Evolutionary conservation across 73 alveolate species (phyloP).

Genomic region (Tetrahymena malaccensis): DNA sequence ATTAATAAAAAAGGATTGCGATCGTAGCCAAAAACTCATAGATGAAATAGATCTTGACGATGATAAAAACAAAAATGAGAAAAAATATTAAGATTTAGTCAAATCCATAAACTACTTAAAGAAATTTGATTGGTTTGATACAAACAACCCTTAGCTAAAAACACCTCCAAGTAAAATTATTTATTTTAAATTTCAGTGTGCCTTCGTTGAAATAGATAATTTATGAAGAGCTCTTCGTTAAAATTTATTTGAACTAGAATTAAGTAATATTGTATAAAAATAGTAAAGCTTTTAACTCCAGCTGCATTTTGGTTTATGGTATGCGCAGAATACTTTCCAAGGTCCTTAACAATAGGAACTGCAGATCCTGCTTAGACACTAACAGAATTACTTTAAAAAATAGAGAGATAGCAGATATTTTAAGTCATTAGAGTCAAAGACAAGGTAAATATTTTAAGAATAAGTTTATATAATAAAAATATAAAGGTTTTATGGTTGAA

Average conservation of each 20-base stretch:
- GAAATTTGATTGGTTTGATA: not conserved
- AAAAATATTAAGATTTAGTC: not conserved
- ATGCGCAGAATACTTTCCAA: not conserved
- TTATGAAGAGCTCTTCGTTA: not conserved
- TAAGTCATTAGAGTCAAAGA: not conserved
- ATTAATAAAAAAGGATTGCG: not conserved
- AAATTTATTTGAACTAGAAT: not conserved
- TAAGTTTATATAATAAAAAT: not conserved
- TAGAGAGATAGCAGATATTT: not conserved
- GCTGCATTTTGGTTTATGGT: not conserved
- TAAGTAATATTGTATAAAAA: not conserved
- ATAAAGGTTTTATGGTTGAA: not conserved
- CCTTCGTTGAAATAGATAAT: not conserved
- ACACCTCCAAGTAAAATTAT: not conserved
- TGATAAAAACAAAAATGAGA: not conserved
- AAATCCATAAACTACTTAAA: not conserved
- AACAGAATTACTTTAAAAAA: not conserved
- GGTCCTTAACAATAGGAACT: not conserved
- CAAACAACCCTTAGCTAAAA: not conserved
- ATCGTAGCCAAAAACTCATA: not conserved
- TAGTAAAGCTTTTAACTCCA: not conserved
- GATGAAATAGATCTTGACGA: not conserved
- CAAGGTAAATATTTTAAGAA: not conserved
- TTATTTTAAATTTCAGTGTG: not conserved
- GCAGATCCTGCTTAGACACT: not conserved